Conservation (phyloP, 2,329 filamentous ascomycete species). For the Coniella lustricola region DNA sequence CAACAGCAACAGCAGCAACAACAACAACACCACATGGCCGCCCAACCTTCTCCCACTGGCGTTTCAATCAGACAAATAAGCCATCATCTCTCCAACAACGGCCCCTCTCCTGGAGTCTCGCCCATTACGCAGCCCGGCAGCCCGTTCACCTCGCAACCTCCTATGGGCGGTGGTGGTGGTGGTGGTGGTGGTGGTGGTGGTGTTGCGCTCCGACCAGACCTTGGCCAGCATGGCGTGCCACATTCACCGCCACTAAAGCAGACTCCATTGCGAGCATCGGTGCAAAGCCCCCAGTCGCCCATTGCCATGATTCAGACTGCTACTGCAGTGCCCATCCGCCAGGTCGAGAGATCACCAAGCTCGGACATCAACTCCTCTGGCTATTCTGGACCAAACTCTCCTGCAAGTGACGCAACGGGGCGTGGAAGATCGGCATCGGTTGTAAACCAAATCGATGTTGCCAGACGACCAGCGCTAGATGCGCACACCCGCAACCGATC, state of each 20-base stretch:
- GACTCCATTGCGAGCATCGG: background rate
- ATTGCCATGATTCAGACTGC: slow-evolving; percentile 12
- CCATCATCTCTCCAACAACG: background rate
- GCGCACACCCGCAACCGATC: slow-evolving; percentile 11
- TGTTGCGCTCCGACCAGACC: slow-evolving; percentile 7
- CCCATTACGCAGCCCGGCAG: slow-evolving; percentile 15
- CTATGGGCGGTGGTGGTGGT: background rate
- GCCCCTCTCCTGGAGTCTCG: slow-evolving; percentile 13
- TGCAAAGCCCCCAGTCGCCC: slow-evolving; percentile 5
- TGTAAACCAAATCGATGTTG: slow-evolving; percentile 16
- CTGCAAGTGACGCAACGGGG: slow-evolving; percentile 6
- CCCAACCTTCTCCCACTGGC: background rate
- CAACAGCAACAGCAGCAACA: slow-evolving; percentile 1
- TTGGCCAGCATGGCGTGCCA: slow-evolving; percentile 12
- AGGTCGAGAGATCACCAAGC: slow-evolving; percentile 13
- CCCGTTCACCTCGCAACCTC: slow-evolving; percentile 8
- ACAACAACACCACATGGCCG: slow-evolving; percentile 3
- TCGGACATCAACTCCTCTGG: background rate
- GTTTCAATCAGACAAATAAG: background rate
- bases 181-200: too few species aligned
- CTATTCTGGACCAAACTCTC: slow-evolving; percentile 8
- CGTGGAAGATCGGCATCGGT: slow-evolving; percentile 10
- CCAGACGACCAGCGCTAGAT: slow-evolving; percentile 8
- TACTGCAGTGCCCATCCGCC: slow-evolving; percentile 15
- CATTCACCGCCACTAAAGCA: background rate